Evolutionary conservation across 2,329 filamentous ascomycete species (phyloP).

Genomic region (Pseudonectria buxi): DNA sequence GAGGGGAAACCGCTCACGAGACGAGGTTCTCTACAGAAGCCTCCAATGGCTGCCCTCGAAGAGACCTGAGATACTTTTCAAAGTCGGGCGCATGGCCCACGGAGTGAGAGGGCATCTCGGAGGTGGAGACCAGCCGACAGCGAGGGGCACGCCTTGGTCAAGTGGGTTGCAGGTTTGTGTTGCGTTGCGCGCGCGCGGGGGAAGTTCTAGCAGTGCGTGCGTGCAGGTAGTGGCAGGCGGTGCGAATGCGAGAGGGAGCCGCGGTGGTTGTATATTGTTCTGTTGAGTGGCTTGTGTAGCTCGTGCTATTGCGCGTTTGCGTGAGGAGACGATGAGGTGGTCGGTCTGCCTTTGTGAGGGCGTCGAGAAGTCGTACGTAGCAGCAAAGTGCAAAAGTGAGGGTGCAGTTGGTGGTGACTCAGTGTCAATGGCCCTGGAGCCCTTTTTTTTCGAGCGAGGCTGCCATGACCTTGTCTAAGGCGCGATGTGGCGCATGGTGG

Average conservation of each 20-base stretch:
- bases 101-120: conserved; percentile 29
- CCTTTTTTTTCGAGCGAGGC: conserved; percentile 22
- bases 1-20: conserved; percentile 51
- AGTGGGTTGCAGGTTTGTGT: no score
- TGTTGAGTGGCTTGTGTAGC: no score
- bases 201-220: no score
- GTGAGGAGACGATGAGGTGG: background rate
- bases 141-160: no score
- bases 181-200: no score
- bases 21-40: conserved; percentile 77
- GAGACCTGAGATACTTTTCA: conserved; percentile 68
- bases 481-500: conserved; percentile 3
- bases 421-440: conserved; percentile 15
- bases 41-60: conserved; percentile 70
- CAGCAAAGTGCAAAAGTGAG: background rate
- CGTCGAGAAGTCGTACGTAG: conserved; percentile 4
- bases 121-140: background rate
- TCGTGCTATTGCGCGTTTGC: no score
- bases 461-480: conserved; percentile 7
- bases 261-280: no score
- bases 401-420: conserved; percentile 14
- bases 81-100: conserved; percentile 59
- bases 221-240: no score
- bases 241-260: no score
- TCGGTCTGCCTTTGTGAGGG: background rate